Conservation (phyloP, 1,139 yeast genomes). For the Barnettozyma hawaiiensis region DNA sequence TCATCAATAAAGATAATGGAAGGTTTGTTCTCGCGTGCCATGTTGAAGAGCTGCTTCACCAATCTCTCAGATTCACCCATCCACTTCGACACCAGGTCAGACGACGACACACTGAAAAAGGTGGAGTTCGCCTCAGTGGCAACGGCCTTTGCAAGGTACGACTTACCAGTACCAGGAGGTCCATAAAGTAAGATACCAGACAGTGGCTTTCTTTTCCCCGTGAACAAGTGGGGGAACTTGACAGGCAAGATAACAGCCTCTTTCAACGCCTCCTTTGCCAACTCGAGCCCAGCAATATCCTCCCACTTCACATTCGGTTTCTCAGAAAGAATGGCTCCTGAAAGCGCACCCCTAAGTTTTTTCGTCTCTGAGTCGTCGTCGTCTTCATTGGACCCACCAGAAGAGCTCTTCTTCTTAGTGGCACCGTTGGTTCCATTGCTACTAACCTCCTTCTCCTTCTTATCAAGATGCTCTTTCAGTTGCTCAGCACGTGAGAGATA, state of each 20-base stretch:
- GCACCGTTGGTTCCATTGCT: constrained; percentile 26
- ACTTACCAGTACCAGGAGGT: constrained; percentile 99
- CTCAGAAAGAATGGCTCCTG: constrained; percentile 88
- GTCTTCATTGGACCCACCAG: constrained; percentile 35
- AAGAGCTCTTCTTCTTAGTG: constrained; percentile 47
- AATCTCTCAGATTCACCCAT: constrained; percentile 98
- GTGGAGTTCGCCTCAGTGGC: constrained; percentile 98
- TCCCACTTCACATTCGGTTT: constrained; percentile 93
- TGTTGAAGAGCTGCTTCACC: constrained; percentile 86
- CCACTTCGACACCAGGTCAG: constrained; percentile 95
- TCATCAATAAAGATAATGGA: constrained; percentile 95
- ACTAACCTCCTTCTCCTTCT: constrained; percentile 45
- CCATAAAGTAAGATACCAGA: constrained; percentile 91
- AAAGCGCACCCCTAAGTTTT: constrained; percentile 83
- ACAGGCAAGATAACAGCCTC: constrained; percentile 97
- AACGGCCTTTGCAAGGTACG: constrained; percentile 93
- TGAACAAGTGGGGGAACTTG: constrained; percentile 88
- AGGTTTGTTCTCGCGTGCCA: constrained; percentile 96
- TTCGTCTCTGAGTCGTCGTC: constrained; percentile 83
- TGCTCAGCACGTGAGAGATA: constrained; percentile 92
- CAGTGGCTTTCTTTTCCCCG: constrained; percentile 91
- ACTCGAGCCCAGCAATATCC: constrained; percentile 93
- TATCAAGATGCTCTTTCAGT: constrained; percentile 82
- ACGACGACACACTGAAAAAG: constrained; percentile 89
- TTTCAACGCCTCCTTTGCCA: constrained; percentile 92